A percentile compares a stretch with the other conserved stretches of the same genome.
Evolutionary conservation across 2,329 filamentous ascomycete genomes (phyloP).

Genomic region (Intubia oerlemansii): DNA sequence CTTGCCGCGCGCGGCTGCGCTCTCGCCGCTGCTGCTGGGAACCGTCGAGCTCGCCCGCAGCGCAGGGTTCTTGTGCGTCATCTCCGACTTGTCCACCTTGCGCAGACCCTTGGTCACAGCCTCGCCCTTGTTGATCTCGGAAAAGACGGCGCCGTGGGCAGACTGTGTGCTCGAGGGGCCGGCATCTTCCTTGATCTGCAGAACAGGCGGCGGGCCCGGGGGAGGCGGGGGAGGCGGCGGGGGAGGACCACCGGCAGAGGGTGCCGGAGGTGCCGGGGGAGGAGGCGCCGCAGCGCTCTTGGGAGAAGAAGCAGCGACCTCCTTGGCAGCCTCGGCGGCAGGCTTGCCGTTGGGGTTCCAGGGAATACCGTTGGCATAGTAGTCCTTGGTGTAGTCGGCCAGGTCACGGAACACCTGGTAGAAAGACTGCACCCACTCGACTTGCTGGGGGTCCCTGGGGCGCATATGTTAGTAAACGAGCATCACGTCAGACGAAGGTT

Average conservation of each 20-base stretch:
- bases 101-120: slow-evolving; percentile 72
- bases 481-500: background rate
- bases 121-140: slow-evolving; percentile 73
- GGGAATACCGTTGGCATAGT: slow-evolving; percentile 56
- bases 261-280: slow-evolving; percentile 28
- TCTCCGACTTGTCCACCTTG: slow-evolving; percentile 86
- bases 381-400: slow-evolving; percentile 62
- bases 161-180: slow-evolving; percentile 22
- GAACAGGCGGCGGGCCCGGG: slow-evolving; percentile 45
- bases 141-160: slow-evolving; percentile 76
- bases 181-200: slow-evolving; percentile 31
- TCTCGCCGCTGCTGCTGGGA: slow-evolving; percentile 29
- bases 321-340: slow-evolving; percentile 41
- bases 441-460: slow-evolving; percentile 51
- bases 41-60: slow-evolving; percentile 56
- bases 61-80: slow-evolving; percentile 96
- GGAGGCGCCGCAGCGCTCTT: slow-evolving; percentile 11
- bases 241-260: slow-evolving; percentile 28
- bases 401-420: slow-evolving; percentile 78
- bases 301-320: slow-evolving; percentile 27
- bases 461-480: background rate
- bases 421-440: slow-evolving; percentile 83
- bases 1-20: slow-evolving; percentile 35
- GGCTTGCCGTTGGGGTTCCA: slow-evolving; percentile 72
- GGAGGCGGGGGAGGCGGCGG: slow-evolving; percentile 50